Evolutionary conservation across 1,284 basidiomycete species (phyloP), one percentile per base, ranked within the genome.

Genomic region (Tremellales sp.): DNA sequence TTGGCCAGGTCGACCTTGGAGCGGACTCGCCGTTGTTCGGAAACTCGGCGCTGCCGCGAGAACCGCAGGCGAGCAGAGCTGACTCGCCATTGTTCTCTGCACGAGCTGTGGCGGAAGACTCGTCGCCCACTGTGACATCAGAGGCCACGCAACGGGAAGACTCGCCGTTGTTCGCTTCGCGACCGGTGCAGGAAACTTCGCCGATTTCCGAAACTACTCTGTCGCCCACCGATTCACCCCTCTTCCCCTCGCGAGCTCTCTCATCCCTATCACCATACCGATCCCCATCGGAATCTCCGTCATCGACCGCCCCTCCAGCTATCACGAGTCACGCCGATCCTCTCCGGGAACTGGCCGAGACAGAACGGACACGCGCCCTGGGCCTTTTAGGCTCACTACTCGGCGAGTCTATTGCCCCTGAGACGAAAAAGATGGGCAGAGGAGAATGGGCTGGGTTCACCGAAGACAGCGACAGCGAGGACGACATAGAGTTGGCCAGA

Each of bases 341-440:
- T 4, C 27, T 66, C 12, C 37, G 53, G 5, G 16, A 43, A 6
- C 50, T 53, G 33, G 60, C 50, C 6, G 50, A 48, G 10, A 47
- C 50, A 2, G 66, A 69, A 47, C 48, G 50, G 29, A 49, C 52
- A 5, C 44, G 53, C 3, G 59, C 54, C 12, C 55, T 68, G 3
- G 44, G 51, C 18, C 52, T 65, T 7, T 51, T 70, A 5, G 50
- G 47, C 32, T 57, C 58, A 1, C 47, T 68, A 2, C 48, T 68
- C 2, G 61, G 56, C n/a, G 56, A 48, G 3, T 32, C 42, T 2
- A 32, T 44, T 1, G 40, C 43, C 0, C 34, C 46, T 1, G 26
- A 33, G 3, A n/a, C 39, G 4, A 40, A 40, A 18, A 53, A 56
- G n/a, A 21, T 39, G 4, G 39, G 45, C 1, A 50, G 43, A 39